These are phyloP conservation scores for Glebionis coronaria DNA, from an alignment of 129 eudicot species.

Conservation along the genomic window DNA sequence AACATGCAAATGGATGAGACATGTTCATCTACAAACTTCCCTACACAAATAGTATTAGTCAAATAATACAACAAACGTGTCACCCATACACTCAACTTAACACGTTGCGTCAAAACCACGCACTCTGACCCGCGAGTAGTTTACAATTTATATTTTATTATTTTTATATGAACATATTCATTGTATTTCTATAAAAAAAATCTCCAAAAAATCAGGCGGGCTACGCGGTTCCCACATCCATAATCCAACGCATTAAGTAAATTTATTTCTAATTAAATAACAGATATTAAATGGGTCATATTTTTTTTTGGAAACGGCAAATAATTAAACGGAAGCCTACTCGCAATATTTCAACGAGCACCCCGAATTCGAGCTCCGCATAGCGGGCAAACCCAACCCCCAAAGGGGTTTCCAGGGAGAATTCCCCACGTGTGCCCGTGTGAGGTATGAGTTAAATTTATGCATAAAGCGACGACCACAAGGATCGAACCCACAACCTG, in stretches of 20 bases:
- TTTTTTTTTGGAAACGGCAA: too few species aligned
- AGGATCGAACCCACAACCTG: too few species aligned
- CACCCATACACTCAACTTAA: slow-evolving; percentile 18
- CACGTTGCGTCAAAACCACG: slow-evolving; percentile 16
- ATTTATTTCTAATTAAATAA: slow-evolving; percentile 5
- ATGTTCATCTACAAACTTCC: slow-evolving; percentile 18
- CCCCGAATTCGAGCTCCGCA: too few species aligned
- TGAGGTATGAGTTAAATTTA: too few species aligned
- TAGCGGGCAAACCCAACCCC: too few species aligned
- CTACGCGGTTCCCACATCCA: slow-evolving; percentile 33
- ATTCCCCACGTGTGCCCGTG: too few species aligned
- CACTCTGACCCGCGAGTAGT: slow-evolving; percentile 24
- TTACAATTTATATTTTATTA: not conserved
- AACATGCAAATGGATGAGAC: slow-evolving; percentile 3
- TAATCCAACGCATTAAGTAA: slow-evolving; percentile 24
- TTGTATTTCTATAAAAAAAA: not conserved
- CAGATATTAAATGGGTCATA: slow-evolving; percentile 8
- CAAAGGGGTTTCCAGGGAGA: too few species aligned
- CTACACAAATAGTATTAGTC: slow-evolving; percentile 13
- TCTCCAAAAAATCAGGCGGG: slow-evolving; percentile 27
- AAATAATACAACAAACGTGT: slow-evolving; percentile 24
- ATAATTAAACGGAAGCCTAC: too few species aligned
- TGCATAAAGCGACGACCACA: too few species aligned
- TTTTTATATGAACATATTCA: not conserved
- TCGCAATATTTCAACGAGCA: too few species aligned